Conservation (phyloP, 139 green algal genomes). For the Yamagishiella unicocca region DNA sequence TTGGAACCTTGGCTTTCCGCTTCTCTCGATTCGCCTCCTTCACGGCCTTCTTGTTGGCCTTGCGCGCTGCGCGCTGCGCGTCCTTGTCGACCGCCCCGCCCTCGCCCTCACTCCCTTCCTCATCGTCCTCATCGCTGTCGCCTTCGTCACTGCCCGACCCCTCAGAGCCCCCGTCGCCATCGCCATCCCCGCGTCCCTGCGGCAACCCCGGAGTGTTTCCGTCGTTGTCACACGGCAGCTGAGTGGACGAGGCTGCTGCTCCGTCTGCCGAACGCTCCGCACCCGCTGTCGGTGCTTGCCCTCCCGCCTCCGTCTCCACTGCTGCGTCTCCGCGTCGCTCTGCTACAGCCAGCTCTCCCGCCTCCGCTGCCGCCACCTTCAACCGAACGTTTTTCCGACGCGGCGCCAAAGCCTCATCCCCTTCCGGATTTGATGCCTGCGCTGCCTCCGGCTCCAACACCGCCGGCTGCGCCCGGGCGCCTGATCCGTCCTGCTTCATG, state of each 20-base stretch:
- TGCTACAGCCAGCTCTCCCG: no score
- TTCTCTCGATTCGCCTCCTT: constrained; percentile 93
- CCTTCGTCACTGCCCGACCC: constrained; percentile 46
- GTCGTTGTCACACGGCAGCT: no score
- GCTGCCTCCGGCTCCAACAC: constrained; percentile 40
- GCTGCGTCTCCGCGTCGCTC: no score
- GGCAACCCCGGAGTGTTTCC: no score
- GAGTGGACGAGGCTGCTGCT: no score
- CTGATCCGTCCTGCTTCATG: constrained; percentile 68
- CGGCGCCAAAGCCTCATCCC: neutral
- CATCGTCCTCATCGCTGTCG: constrained; percentile 54
- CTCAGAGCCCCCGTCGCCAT: neutral
- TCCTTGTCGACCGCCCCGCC: constrained; percentile 63
- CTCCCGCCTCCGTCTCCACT: no score
- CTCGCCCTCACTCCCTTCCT: constrained; percentile 16
- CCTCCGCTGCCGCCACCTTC: no score
- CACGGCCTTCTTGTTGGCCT: constrained; percentile 84
- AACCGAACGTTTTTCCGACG: no score
- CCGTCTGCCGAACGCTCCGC: no score
- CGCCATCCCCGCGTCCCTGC: neutral
- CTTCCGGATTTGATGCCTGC: neutral
- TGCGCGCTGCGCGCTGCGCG: constrained; percentile 67
- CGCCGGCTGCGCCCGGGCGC: constrained; percentile 44
- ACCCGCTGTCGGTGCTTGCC: no score
- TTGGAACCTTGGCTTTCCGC: constrained; percentile 93